Conservation (phyloP, 2,329 filamentous ascomycete genomes). For the Saccharata proteae region DNA sequence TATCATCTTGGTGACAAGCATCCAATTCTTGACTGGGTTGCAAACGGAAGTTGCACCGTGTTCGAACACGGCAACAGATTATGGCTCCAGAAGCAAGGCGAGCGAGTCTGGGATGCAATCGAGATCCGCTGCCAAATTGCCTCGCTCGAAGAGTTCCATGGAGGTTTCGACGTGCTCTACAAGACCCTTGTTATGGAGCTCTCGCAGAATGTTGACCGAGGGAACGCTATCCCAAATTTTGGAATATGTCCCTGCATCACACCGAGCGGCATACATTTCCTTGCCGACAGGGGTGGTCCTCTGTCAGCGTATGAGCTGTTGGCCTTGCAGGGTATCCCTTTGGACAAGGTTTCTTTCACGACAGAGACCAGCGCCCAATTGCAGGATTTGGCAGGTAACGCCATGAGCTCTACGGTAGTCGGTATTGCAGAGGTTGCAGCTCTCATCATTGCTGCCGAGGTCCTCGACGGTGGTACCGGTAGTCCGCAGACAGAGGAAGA, state of each 20-base stretch:
- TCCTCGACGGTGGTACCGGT: constrained; percentile 4
- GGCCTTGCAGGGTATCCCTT: constrained; percentile 55
- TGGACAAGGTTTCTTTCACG: constrained; percentile 50
- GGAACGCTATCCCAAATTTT: constrained; percentile 32
- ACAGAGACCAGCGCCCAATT: constrained; percentile 46
- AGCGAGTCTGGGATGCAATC: constrained; percentile 53
- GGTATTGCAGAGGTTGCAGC: constrained; percentile 49
- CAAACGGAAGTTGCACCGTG: constrained; percentile 39
- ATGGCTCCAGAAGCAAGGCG: constrained; percentile 40
- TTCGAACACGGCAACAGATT: constrained; percentile 44
- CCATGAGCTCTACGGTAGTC: constrained; percentile 65
- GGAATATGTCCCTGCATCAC: constrained; percentile 59
- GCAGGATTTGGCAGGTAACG: constrained; percentile 64
- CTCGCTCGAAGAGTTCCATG: constrained; percentile 16
- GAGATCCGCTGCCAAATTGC: constrained; percentile 49
- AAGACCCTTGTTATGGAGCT: constrained; percentile 49
- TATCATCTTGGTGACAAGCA: constrained; percentile 41
- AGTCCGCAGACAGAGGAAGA: too few species aligned
- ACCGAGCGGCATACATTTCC: constrained; percentile 49
- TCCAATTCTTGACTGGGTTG: constrained; percentile 49
- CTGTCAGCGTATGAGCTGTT: constrained; percentile 53
- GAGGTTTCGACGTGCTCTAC: constrained; percentile 44
- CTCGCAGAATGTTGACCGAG: constrained; percentile 61
- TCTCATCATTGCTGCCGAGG: constrained; percentile 31
- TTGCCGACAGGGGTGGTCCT: constrained; percentile 48